phyloP scores from a whole-genome alignment of 768 basidiomycete species.

The Tephrocybe sp. region DNA sequence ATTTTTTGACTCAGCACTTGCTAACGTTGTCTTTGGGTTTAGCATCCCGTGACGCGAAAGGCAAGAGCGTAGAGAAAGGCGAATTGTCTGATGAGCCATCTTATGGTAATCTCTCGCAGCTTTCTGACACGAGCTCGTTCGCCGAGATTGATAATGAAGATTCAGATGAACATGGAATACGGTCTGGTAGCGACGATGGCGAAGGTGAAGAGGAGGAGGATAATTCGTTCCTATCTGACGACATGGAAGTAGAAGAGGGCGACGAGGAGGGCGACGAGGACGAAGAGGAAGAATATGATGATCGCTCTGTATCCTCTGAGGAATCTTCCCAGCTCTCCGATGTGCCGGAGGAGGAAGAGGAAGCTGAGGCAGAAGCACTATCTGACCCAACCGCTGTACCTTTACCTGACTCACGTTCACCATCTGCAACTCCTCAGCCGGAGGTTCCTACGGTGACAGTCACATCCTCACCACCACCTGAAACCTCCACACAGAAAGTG shows the following conservation, averaged over 20 bases:
- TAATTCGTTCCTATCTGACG: constrained; percentile 14
- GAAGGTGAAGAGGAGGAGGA: constrained; percentile 22
- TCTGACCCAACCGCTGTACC: constrained; percentile 36
- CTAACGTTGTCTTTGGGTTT: not conserved
- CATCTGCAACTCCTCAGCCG: constrained; percentile 59
- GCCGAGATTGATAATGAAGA: constrained; percentile 41
- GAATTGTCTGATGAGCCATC: constrained; percentile 25
- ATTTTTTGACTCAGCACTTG: not conserved
- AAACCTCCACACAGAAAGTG: constrained; percentile 26
- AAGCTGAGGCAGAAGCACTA: constrained; percentile 6
- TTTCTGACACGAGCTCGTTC: constrained; percentile 49
- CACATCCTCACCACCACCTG: constrained; percentile 33
- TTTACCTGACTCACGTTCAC: constrained; percentile 45
- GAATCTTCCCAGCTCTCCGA: constrained; percentile 15
- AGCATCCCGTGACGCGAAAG: constrained; percentile 5
- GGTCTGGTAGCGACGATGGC: constrained; percentile 28
- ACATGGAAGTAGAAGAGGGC: constrained; percentile 7
- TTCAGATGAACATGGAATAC: constrained; percentile 18
- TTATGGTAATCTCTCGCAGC: constrained; percentile 36
- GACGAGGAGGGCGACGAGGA: constrained; percentile 21
- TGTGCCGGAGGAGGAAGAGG: constrained; percentile 17
- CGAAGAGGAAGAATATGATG: constrained; percentile 21
- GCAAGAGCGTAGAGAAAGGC: constrained; percentile 14
- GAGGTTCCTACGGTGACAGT: constrained; percentile 44
- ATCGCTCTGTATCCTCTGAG: constrained; percentile 2